Evolutionary conservation across 2,329 filamentous ascomycete species (phyloP), one percentile per base, ranked within the genome.

Genomic region (Aspergillus texensis): DNA sequence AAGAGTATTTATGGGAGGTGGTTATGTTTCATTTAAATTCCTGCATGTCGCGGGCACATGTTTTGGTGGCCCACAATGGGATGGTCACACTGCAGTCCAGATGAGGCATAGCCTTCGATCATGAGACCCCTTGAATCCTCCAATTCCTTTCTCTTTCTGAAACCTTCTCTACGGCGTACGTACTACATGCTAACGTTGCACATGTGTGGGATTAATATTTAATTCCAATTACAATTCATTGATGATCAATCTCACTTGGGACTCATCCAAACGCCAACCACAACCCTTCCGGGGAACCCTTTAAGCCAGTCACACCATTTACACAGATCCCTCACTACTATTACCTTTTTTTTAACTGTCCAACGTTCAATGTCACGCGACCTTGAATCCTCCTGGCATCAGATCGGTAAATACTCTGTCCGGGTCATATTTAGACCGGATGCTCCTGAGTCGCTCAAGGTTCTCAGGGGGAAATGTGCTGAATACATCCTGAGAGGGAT

Each of bases 401-500:
- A 52, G 30, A 52, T 54, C 52, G 28, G 52, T 58, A 39, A 58
- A 58, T 26, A 50, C 32, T 34, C 45, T 36, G 45, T 28, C 21
- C 14, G 45, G 57, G 45, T 58, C 57, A 50, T 58, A 58, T 24
- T 52, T 58, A 9, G 57, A 32, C 32, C 57, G 16, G 12, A 50
- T 39, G 21, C 34, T 52, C 30, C 52, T 52, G 28, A 50, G 45
- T 48, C 43, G 32, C 45, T 52, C 43, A 24, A 58, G 41, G 34
- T 52, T 58, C 21, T 41, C 32, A 3, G 45, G 30, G 30, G 32
- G 43, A 3, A 58, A 41, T 11, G 57, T 50, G 24, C 43, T 24
- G 14, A 58, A 50, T 11, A 16, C 32, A 16, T 36, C 34, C 34
- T 58, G 57, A 12, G 57, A 58, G 10, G 45, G 43, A 39, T 52